Conservation (phyloP, 2,329 filamentous ascomycete genomes). For the Fusarium pseudoanthophilum region DNA sequence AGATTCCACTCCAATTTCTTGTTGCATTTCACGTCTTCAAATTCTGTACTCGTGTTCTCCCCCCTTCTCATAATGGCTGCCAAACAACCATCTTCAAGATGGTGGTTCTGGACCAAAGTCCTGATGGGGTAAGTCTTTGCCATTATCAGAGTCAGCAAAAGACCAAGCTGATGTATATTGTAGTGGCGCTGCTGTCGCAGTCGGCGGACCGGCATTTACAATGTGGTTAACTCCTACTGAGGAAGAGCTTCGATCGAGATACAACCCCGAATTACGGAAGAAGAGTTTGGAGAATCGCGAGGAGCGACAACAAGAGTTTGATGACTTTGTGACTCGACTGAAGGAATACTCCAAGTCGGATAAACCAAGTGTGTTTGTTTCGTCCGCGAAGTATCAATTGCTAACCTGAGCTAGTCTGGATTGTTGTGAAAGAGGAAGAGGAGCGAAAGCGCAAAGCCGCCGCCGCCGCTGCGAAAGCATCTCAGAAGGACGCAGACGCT, state of each 20-base stretch:
- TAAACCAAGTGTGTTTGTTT: constrained; percentile 78
- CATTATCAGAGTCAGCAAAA: constrained; percentile 18
- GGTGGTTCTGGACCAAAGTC: constrained; percentile 76
- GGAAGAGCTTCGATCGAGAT: constrained; percentile 90
- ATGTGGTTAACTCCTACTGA: constrained; percentile 84
- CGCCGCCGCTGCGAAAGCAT: constrained; percentile 49
- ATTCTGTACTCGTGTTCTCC: not conserved
- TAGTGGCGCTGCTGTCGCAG: constrained; percentile 76
- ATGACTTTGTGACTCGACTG: constrained; percentile 83
- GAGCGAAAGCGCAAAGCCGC: constrained; percentile 54
- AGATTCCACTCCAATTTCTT: not conserved
- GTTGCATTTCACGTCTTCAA: not conserved
- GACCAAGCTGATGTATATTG: constrained; percentile 24
- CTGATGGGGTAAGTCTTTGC: constrained; percentile 67
- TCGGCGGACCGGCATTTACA: constrained; percentile 88
- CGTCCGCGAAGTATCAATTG: not conserved
- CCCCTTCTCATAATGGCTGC: constrained; percentile 45
- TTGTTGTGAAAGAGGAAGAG: constrained; percentile 62
- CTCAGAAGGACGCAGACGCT: constrained; percentile 55
- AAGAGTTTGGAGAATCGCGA: constrained; percentile 83
- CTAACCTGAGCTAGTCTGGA: constrained; percentile 56
- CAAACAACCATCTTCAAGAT: constrained; percentile 61
- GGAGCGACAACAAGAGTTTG: constrained; percentile 84
- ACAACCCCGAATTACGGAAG: constrained; percentile 95
- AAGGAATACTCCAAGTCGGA: constrained; percentile 92